phyloP scores from a whole-genome alignment of 106 monocot genomes.

The Phalaenopsis aphrodite region DNA sequence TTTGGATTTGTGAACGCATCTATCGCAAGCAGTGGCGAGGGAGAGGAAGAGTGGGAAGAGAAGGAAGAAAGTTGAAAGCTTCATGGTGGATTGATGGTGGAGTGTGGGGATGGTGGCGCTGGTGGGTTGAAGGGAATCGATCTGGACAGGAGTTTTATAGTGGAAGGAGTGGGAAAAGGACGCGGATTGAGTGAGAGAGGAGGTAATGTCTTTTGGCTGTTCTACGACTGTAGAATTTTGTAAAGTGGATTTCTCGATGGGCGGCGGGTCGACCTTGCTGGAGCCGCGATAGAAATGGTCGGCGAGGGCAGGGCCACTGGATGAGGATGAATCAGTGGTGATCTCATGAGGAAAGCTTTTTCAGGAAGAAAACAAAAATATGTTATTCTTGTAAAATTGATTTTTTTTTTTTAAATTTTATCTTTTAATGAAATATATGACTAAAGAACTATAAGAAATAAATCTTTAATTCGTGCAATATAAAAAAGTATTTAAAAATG shows the following conservation, averaged over 20 bases:
- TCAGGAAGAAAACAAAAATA: no score
- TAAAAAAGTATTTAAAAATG: no score
- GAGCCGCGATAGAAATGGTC: neutral
- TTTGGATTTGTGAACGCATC: constrained; percentile 68
- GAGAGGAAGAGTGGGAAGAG: constrained; percentile 15
- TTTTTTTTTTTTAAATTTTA: no score
- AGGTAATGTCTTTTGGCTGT: neutral
- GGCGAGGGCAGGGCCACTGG: neutral
- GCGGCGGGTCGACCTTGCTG: neutral
- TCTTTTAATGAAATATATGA: no score
- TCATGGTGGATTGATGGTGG: neutral
- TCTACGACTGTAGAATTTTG: neutral
- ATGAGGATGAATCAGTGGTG: no score
- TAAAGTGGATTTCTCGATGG: neutral
- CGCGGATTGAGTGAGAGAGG: neutral
- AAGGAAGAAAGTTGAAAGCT: constrained; percentile 10
- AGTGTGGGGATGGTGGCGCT: neutral
- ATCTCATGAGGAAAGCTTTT: no score
- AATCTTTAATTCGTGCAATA: no score
- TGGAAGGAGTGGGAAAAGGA: neutral
- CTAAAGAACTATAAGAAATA: no score
- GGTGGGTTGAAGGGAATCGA: neutral
- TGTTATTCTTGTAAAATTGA: no score
- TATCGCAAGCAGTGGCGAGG: constrained; percentile 42
- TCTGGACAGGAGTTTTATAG: neutral